Conservation (phyloP, 768 basidiomycete genomes). For the Tricholoma bakamatsutake region DNA sequence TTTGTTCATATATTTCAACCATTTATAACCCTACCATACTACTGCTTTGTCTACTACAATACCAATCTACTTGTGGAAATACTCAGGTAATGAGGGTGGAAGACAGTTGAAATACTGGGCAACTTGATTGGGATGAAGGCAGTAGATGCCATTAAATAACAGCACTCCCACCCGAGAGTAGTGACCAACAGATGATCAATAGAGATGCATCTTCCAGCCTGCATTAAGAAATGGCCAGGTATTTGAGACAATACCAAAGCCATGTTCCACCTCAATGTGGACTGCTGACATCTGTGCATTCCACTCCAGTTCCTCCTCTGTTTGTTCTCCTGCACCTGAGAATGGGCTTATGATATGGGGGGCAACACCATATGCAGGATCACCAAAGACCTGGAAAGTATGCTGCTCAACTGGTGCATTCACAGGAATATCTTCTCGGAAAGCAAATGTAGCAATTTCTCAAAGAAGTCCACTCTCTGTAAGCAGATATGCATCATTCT, state of each 20-base stretch:
- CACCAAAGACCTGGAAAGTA: too few species aligned
- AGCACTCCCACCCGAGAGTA: background rate
- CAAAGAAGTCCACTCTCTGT: too few species aligned
- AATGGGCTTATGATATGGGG: too few species aligned
- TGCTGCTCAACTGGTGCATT: too few species aligned
- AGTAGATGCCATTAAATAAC: too few species aligned
- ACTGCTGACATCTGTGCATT: background rate
- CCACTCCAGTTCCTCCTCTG: background rate
- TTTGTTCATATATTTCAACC: background rate
- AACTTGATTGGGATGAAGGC: too few species aligned
- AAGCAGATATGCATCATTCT: too few species aligned
- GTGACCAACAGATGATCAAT: conserved; percentile 14
- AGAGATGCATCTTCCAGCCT: conserved; percentile 12
- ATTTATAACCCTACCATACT: background rate
- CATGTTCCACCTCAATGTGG: conserved; percentile 18
- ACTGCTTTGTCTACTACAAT: background rate
- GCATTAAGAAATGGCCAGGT: conserved; percentile 19
- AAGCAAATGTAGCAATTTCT: too few species aligned
- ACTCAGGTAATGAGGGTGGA: conserved; percentile 1
- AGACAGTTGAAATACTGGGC: too few species aligned
- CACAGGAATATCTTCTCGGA: too few species aligned
- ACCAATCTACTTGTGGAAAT: conserved; percentile 8
- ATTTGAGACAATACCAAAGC: conserved; percentile 13
- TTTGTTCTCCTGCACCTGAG: background rate
- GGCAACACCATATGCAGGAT: too few species aligned